Conservation (phyloP, 73 alveolate species). For the Paramecium bursaria region DNA sequence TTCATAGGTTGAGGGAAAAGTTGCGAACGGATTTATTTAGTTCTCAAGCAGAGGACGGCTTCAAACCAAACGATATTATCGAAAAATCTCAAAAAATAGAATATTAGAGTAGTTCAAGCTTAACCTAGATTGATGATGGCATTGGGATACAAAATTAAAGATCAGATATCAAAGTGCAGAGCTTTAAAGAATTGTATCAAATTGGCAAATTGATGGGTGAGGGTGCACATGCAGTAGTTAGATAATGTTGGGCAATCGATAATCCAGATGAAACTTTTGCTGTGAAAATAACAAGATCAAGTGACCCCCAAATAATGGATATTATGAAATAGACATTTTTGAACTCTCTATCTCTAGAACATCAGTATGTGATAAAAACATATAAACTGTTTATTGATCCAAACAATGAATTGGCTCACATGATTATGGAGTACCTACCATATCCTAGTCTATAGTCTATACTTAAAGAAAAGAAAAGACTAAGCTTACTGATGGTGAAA, state of each 20-base stretch:
- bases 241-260: constrained; percentile 53
- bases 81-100: constrained; percentile 39
- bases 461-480: not conserved
- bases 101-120: constrained; percentile 39
- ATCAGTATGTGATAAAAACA: constrained; percentile 33
- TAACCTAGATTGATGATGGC: constrained; percentile 7
- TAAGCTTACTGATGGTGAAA: constrained; percentile 4
- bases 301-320: constrained; percentile 47
- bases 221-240: constrained; percentile 62
- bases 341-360: constrained; percentile 24
- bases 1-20: constrained; percentile 34
- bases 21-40: constrained; percentile 41
- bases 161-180: constrained; percentile 11
- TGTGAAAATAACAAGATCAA: constrained; percentile 26
- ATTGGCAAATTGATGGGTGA: constrained; percentile 53
- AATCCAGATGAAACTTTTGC: constrained; percentile 62
- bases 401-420: constrained; percentile 18
- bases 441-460: constrained; percentile 36
- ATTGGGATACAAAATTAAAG: not conserved
- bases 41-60: not conserved
- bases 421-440: constrained; percentile 51
- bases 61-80: not conserved
- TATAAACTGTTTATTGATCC: constrained; percentile 35
- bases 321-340: constrained; percentile 50
- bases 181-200: constrained; percentile 29